Evolutionary conservation across 768 basidiomycete species (phyloP).

Genomic region (Boletus patriciae): DNA sequence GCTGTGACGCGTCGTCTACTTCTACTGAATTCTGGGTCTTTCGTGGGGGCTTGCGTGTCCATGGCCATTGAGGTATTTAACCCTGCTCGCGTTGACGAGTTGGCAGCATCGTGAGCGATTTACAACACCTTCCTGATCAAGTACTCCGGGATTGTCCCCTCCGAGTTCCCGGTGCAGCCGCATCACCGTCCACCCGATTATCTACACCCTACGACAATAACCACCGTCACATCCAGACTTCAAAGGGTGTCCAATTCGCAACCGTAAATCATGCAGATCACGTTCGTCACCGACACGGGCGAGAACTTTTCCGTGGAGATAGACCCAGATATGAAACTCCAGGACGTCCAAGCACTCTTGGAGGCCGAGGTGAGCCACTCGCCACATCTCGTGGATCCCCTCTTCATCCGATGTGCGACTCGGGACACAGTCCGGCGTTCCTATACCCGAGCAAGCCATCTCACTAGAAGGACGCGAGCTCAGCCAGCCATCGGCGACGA

Average conservation of each 20-base stretch:
- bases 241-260: background rate
- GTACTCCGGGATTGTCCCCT: constrained; percentile 10
- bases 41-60: constrained; percentile 23
- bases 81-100: background rate
- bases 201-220: constrained; percentile 1
- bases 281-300: constrained; percentile 69
- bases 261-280: constrained; percentile 56
- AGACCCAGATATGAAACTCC: constrained; percentile 86
- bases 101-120: background rate
- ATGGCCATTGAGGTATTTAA: constrained; percentile 16
- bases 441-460: constrained; percentile 69
- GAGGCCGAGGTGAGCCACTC: constrained; percentile 82
- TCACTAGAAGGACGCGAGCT: constrained; percentile 68
- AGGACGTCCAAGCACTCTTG: constrained; percentile 90
- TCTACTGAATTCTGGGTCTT: constrained; percentile 25
- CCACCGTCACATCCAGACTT: background rate
- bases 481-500: constrained; percentile 62
- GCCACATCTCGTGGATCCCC: background rate
- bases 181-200: background rate
- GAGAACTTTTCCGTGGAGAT: constrained; percentile 73
- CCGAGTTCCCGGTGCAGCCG: background rate
- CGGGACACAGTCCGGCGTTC: constrained; percentile 65
- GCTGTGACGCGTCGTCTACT: constrained; percentile 18
- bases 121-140: constrained; percentile 30
- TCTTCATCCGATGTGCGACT: background rate